These are phyloP conservation scores for Globisporangium paroecandrum DNA, from an alignment of 352 stramenopile genomes.

Conservation along the genomic window DNA sequence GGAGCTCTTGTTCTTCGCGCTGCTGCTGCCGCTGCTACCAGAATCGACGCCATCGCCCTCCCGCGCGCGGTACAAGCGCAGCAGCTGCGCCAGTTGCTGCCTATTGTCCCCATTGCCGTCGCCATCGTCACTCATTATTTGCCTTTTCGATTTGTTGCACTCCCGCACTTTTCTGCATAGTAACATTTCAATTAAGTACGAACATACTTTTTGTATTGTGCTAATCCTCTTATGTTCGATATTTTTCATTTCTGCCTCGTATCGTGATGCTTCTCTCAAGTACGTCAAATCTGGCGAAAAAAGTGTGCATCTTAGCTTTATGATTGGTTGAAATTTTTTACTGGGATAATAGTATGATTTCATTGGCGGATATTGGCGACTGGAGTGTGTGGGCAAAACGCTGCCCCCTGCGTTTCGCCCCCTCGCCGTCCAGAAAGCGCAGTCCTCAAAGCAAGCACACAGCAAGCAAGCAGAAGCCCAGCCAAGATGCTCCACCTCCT, in stretches of 20 bases:
- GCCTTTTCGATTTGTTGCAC: slow-evolving; percentile 5
- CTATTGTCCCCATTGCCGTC: neutral
- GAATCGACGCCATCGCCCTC: slow-evolving; percentile 6
- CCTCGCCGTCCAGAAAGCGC: neutral
- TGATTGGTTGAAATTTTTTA: slow-evolving; percentile 11
- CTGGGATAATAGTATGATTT: no score
- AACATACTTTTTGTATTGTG: neutral
- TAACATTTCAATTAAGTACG: slow-evolving; percentile 1
- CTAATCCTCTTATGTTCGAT: slow-evolving; percentile 19
- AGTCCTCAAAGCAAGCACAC: slow-evolving; percentile 11
- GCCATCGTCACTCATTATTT: neutral
- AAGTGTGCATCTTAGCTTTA: neutral
- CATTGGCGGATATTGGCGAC: slow-evolving; percentile 13
- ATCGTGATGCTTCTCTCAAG: slow-evolving; percentile 14
- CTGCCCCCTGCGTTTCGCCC: slow-evolving; percentile 3
- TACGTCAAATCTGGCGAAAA: slow-evolving; percentile 10
- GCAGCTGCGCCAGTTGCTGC: slow-evolving; percentile 19
- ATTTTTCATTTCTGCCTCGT: neutral
- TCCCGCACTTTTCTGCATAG: slow-evolving; percentile 8
- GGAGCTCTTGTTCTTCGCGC: neutral
- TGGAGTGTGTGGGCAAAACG: slow-evolving; percentile 18
- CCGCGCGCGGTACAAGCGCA: slow-evolving; percentile 24
- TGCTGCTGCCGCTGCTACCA: neutral
- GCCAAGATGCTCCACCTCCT: slow-evolving; percentile 68
- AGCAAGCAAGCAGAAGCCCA: slow-evolving; percentile 5